Percentiles rank a stretch among this genome's conserved stretches.
Evolutionary conservation across 2,329 filamentous ascomycete genomes (phyloP).

Genomic region (Fusarium proliferatum): DNA sequence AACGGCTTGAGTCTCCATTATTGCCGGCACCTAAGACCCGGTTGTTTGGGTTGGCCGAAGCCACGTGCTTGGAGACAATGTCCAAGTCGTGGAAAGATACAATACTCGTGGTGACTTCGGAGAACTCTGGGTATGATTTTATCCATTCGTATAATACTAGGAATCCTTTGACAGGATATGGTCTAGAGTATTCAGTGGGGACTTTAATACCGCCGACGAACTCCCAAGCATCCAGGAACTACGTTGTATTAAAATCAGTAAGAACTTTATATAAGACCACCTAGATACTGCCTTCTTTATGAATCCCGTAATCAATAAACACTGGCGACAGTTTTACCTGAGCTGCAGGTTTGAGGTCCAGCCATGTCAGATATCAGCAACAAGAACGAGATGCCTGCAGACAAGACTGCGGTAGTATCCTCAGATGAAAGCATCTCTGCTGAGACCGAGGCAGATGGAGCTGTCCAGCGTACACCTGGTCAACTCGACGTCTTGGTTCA

Average conservation of each 20-base stretch:
- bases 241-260: no score
- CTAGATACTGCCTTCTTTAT: rapidly evolving
- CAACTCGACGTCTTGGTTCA: neutral
- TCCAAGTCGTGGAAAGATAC: neutral
- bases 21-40: neutral
- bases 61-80: neutral
- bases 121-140: neutral
- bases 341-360: rapidly evolving
- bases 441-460: neutral
- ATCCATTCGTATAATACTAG: neutral
- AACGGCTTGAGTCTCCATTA: neutral
- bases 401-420: neutral
- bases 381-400: neutral
- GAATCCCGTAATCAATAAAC: neutral
- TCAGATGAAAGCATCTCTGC: neutral
- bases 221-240: rapidly evolving
- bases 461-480: neutral
- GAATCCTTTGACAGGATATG: neutral
- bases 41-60: neutral
- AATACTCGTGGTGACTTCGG: neutral
- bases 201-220: neutral
- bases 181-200: rapidly evolving
- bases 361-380: neutral
- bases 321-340: no score
- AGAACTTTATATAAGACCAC: neutral